These are phyloP conservation scores for Trichoderma sp. DNA, from an alignment of 2,329 filamentous ascomycete genomes.

Conservation along the genomic window DNA sequence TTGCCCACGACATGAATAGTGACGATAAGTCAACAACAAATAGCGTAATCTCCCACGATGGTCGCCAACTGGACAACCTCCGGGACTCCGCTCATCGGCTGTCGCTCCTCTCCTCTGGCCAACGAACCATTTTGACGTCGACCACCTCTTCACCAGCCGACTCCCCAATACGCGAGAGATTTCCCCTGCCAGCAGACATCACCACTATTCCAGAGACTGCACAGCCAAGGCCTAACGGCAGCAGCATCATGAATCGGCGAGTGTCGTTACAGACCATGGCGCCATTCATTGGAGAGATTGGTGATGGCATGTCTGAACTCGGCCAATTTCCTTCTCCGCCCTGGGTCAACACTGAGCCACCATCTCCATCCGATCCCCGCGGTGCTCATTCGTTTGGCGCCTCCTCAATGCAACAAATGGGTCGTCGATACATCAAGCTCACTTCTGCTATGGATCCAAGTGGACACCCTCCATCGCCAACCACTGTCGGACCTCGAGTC, in stretches of 20 bases:
- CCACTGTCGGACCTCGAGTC: conserved; percentile 25
- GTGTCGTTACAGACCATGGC: conserved; percentile 53
- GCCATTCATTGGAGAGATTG: conserved; percentile 42
- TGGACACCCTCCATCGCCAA: conserved; percentile 22
- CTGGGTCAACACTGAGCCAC: conserved; percentile 20
- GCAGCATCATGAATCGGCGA: conserved; percentile 52
- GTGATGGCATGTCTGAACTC: background rate
- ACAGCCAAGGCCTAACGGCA: conserved; percentile 53
- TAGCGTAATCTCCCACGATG: conserved; percentile 60
- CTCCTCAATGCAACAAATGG: conserved; percentile 50
- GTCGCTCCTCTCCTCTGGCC: conserved; percentile 62
- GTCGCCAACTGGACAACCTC: conserved; percentile 57
- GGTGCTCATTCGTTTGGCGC: conserved; percentile 56
- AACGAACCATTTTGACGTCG: conserved; percentile 61
- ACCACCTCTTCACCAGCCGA: conserved; percentile 58
- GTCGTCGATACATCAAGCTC: conserved; percentile 45
- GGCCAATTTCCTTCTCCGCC: conserved; percentile 24
- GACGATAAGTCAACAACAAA: conserved; percentile 60
- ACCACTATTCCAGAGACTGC: conserved; percentile 35
- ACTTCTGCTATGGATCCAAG: conserved; percentile 25
- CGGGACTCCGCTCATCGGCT: conserved; percentile 58
- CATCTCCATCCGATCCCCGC: conserved; percentile 25
- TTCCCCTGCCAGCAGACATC: conserved; percentile 34
- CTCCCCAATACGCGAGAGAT: conserved; percentile 57
- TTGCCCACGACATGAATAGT: conserved; percentile 43